Evolutionary conservation across 306 rosid genomes (phyloP).

Genomic region (Medicago truncatula): MtrunA17r5.0-ANR NC_053049.1:38744501-38745000

Average conservation of each 20-base stretch:
- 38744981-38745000: conserved; percentile 43
- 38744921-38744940: conserved; percentile 12
- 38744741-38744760: neutral
- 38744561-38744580: no score
- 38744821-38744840: no score
- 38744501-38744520: no score
- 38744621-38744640: neutral
- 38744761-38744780: conserved; percentile 29
- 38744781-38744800: conserved; percentile 45
- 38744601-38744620: no score
- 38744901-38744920: conserved; percentile 40
- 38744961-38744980: conserved; percentile 40
- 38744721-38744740: neutral
- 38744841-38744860: neutral
- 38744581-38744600: no score
- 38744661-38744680: neutral
- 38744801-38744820: neutral
- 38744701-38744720: neutral
- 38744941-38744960: neutral
- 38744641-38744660: neutral
- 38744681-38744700: neutral
- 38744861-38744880: neutral
- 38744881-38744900: conserved; percentile 8
- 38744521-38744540: no score
- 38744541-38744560: no score